Percentiles rank a stretch among this genome's conserved stretches.
phyloP scores from a whole-genome alignment of 345 rosid species.

The Eucalyptus pauciflora region DNA sequence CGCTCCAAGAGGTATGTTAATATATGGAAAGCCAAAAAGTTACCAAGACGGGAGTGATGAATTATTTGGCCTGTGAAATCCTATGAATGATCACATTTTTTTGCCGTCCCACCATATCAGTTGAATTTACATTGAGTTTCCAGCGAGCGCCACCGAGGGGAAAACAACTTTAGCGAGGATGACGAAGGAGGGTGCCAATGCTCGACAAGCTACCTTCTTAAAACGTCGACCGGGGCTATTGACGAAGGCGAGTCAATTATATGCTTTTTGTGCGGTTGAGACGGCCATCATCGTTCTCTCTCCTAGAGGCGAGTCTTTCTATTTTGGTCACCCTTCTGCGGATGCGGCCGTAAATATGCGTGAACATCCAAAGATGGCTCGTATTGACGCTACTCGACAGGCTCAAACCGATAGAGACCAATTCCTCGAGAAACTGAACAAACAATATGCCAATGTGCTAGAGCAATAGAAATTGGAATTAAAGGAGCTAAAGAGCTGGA shows the following conservation, averaged over 20 bases:
- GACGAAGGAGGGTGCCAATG: not conserved
- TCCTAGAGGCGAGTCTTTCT: slow-evolving; percentile 36
- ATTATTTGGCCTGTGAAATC: not conserved
- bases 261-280: slow-evolving; percentile 28
- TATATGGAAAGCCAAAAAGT: not conserved
- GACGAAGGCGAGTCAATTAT: slow-evolving; percentile 39
- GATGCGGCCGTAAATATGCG: slow-evolving; percentile 9
- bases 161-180: not conserved
- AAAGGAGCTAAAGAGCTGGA: slow-evolving; percentile 4
- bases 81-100: not conserved
- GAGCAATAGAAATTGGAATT: slow-evolving; percentile 2
- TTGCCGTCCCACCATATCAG: not conserved
- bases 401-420: not conserved
- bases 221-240: slow-evolving; percentile 38
- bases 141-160: accelerated
- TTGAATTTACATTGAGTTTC: not conserved
- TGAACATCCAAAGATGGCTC: not conserved
- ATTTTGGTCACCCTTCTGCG: slow-evolving; percentile 39
- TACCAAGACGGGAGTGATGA: not conserved
- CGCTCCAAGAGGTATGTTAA: not conserved
- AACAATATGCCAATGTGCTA: not conserved
- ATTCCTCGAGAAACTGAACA: not conserved
- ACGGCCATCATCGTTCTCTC: slow-evolving; percentile 42
- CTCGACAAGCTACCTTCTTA: slow-evolving; percentile 41
- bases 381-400: not conserved